phyloP scores from a whole-genome alignment of 192 early-diverging fungal genomes.

The Gonapodya sp. region DNA sequence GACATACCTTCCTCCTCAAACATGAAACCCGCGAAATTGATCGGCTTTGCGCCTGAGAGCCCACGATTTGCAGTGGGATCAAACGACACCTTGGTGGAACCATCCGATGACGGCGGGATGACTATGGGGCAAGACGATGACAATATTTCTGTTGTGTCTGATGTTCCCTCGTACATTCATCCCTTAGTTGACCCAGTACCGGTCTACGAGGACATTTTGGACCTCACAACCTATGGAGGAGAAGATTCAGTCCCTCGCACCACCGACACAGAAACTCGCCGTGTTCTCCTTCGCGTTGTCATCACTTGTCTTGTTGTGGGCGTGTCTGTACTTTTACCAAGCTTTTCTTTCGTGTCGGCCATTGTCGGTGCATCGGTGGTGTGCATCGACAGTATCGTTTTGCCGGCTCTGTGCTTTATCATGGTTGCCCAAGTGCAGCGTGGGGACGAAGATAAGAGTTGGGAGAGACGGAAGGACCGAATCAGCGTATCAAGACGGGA shows the following conservation, averaged over 20 bases:
- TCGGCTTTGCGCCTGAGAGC: background rate
- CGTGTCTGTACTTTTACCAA: background rate
- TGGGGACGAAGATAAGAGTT: background rate
- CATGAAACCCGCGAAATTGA: background rate
- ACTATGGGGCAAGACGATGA: background rate
- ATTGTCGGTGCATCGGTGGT: background rate
- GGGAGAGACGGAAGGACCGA: too few species aligned
- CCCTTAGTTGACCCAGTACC: background rate
- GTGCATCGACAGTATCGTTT: background rate
- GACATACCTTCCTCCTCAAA: background rate
- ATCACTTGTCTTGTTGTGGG: background rate
- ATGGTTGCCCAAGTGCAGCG: background rate
- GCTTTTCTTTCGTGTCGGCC: background rate
- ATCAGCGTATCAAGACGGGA: background rate
- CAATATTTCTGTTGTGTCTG: background rate
- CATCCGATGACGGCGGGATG: background rate
- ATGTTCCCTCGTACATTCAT: background rate
- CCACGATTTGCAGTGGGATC: background rate
- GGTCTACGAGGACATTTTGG: background rate
- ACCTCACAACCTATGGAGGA: background rate
- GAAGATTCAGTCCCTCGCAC: background rate
- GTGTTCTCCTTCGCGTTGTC: background rate
- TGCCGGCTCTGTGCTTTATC: background rate
- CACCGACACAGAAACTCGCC: background rate
- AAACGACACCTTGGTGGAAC: background rate